These are phyloP conservation scores for Pezicula carpinea DNA, from an alignment of 2,329 filamentous ascomycete species.

Conservation along the genomic window DNA sequence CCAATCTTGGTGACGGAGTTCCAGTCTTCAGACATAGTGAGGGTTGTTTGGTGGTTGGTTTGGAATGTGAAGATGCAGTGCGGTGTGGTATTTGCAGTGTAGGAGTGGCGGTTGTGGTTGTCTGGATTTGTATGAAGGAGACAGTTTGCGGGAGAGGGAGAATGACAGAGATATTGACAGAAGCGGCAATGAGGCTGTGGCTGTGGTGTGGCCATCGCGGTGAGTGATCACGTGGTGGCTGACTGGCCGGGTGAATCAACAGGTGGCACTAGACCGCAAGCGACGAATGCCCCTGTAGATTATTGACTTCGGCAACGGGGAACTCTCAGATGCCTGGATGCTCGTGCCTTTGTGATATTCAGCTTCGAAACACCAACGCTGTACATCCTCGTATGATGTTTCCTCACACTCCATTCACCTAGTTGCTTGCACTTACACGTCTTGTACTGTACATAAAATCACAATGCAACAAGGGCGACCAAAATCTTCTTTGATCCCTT, in stretches of 20 bases:
- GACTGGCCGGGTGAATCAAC: constrained; percentile 16
- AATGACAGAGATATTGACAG: constrained; percentile 1
- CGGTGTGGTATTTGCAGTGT: neutral
- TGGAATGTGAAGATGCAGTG: neutral
- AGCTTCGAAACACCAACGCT: neutral
- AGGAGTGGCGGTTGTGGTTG: constrained; percentile 9
- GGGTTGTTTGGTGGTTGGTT: constrained; percentile 9
- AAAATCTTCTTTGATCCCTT: neutral
- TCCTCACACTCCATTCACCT: neutral
- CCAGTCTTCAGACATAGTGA: constrained; percentile 67
- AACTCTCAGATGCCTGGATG: neutral
- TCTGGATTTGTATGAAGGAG: neutral
- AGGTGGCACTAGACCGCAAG: neutral
- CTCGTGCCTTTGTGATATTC: neutral
- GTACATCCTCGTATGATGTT: neutral
- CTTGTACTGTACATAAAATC: neutral
- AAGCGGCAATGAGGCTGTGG: constrained; percentile 10
- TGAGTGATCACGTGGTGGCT: constrained; percentile 1
- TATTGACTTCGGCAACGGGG: neutral
- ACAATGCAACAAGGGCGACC: too few relatives aligned
- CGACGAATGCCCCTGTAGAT: neutral
- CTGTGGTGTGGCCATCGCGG: constrained; percentile 1
- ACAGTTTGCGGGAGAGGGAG: neutral
- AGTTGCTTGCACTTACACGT: neutral
- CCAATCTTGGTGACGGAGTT: constrained; percentile 89